These are phyloP conservation scores for Talaromyces borbonicus DNA, from an alignment of 495 filamentous ascomycete species.

Conservation along the genomic window DNA sequence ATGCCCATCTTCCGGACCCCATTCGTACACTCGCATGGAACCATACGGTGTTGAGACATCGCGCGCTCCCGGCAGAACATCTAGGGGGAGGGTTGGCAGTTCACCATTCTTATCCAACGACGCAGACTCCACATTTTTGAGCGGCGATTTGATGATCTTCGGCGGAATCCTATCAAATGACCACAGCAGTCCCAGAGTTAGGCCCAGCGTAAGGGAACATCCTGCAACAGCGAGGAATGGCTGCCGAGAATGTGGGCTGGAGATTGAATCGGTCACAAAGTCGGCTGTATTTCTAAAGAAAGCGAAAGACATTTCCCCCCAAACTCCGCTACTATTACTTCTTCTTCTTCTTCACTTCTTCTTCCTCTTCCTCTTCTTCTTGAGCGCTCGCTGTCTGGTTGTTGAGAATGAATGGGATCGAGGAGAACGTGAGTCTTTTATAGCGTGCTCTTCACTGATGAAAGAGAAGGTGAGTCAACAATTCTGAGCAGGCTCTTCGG, in stretches of 20 bases:
- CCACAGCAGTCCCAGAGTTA: slow-evolving; percentile 30
- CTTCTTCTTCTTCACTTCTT: no score
- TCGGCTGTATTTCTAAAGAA: slow-evolving; percentile 32
- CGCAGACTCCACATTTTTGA: slow-evolving; percentile 30
- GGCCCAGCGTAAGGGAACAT: slow-evolving; percentile 30
- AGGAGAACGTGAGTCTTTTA: no score
- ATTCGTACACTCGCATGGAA: slow-evolving; percentile 77
- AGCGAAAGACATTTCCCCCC: slow-evolving; percentile 19
- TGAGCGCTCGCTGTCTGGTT: no score
- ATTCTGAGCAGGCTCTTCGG: no score
- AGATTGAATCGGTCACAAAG: slow-evolving; percentile 28
- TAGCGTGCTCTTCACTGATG: no score
- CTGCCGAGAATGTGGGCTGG: slow-evolving; percentile 28
- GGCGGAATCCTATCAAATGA: slow-evolving; percentile 8
- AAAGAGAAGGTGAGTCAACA: no score
- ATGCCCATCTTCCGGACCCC: slow-evolving; percentile 67
- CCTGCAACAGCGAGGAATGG: slow-evolving; percentile 33
- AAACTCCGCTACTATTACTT: no score
- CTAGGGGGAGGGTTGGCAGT: slow-evolving; percentile 59
- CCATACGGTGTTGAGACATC: slow-evolving; percentile 74
- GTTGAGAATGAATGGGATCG: no score
- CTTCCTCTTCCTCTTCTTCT: no score
- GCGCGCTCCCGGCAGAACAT: slow-evolving; percentile 62
- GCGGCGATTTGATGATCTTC: slow-evolving; percentile 37
- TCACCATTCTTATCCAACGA: slow-evolving; percentile 37